Conservation (phyloP, 202 grass and related monocot species). For the Hordeum pubiflorum region DNA sequence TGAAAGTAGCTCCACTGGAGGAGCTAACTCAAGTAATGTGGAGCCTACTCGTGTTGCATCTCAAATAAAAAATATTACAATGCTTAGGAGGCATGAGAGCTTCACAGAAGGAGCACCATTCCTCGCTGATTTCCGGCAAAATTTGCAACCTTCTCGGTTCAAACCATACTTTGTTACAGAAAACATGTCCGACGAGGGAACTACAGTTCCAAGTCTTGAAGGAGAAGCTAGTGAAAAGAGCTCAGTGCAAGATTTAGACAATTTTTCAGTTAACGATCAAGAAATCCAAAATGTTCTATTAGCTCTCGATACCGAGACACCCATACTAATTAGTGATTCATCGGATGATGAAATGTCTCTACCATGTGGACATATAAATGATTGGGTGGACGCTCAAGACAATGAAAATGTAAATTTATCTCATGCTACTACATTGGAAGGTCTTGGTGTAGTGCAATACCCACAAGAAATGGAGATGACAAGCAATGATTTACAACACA, state of each 20-base stretch:
- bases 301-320: conserved; percentile 23
- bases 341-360: conserved; percentile 44
- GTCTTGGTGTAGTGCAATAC: conserved; percentile 20
- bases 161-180: conserved; percentile 68
- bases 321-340: conserved; percentile 47
- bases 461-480: conserved; percentile 44
- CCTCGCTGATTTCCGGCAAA: conserved; percentile 50
- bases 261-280: conserved; percentile 43
- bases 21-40: conserved; percentile 2
- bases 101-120: conserved; percentile 62
- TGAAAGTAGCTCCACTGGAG: conserved; percentile 22
- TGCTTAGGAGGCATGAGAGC: conserved; percentile 84
- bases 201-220: conserved; percentile 17
- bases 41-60: conserved; percentile 15
- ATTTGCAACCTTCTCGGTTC: conserved; percentile 39
- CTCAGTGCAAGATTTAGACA: conserved; percentile 32
- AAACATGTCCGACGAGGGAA: conserved; percentile 33
- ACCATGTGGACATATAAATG: conserved; percentile 32
- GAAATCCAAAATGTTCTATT: background rate
- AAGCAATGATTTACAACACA: conserved; percentile 22
- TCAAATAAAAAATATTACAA: conserved; percentile 30
- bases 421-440: background rate
- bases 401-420: conserved; percentile 20
- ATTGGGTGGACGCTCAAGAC: conserved; percentile 27
- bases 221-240: conserved; percentile 53